Conservation (phyloP, 1,139 yeast species). For the Kodamaea fungicola region DNA sequence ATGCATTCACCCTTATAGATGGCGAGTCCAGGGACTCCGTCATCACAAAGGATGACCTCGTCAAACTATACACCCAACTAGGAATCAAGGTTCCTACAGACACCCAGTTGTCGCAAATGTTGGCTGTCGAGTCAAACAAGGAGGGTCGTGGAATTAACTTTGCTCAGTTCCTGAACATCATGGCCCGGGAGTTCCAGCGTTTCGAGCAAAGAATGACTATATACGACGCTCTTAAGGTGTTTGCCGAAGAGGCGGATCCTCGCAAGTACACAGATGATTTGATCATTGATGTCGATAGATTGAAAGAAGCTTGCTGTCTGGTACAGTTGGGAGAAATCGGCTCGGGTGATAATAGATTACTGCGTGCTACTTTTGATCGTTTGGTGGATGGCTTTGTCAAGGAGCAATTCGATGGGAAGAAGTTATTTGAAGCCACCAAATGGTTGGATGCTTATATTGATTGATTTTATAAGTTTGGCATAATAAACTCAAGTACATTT, state of each 20-base stretch:
- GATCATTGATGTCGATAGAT: conserved; percentile 46
- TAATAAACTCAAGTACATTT: too few species aligned
- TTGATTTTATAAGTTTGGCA: conserved; percentile 10
- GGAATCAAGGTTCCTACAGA: conserved; percentile 42
- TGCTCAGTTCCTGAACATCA: conserved; percentile 64
- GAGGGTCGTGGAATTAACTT: conserved; percentile 49
- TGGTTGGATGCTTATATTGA: conserved; percentile 59
- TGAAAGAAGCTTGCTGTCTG: conserved; percentile 50
- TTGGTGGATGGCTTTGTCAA: conserved; percentile 56
- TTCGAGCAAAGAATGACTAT: conserved; percentile 63
- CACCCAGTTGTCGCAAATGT: conserved; percentile 47
- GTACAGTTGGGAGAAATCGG: conserved; percentile 43
- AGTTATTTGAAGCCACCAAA: conserved; percentile 50
- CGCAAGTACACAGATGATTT: conserved; percentile 23
- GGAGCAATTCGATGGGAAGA: conserved; percentile 56
- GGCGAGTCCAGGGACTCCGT: conserved; percentile 73
- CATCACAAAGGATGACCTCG: conserved; percentile 58
- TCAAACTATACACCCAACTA: conserved; percentile 50
- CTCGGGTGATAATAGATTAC: conserved; percentile 49
- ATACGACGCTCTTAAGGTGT: conserved; percentile 58
- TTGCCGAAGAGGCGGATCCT: conserved; percentile 35
- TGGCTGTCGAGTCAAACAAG: conserved; percentile 28
- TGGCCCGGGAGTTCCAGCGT: conserved; percentile 57
- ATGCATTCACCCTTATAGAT: conserved; percentile 66
- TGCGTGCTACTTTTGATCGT: conserved; percentile 47